phyloP scores from a whole-genome alignment of 2,329 filamentous ascomycete genomes.

The Ilyonectria robusta region DNA sequence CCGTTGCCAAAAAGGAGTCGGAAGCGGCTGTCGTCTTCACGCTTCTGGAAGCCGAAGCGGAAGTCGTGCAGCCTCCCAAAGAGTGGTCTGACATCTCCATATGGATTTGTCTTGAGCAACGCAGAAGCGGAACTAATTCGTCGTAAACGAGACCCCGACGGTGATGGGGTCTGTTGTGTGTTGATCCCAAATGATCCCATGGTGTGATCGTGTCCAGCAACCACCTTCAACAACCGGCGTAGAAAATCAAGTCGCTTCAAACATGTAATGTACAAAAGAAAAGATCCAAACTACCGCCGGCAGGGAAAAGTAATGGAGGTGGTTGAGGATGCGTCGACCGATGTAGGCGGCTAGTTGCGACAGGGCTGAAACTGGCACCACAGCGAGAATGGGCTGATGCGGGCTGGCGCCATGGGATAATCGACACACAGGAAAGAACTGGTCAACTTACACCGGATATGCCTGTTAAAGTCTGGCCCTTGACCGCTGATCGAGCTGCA shows the following conservation, averaged over 20 bases:
- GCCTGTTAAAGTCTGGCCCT: constrained; percentile 58
- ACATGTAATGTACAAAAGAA: constrained; percentile 6
- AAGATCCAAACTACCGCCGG: constrained; percentile 4
- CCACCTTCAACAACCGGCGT: constrained; percentile 20
- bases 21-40: constrained; percentile 23
- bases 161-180: constrained; percentile 15
- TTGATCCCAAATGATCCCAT: constrained; percentile 26
- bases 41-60: constrained; percentile 27
- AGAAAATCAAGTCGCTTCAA: constrained; percentile 8
- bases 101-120: constrained; percentile 15
- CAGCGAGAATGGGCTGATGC: constrained; percentile 21
- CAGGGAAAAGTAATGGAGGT: constrained; percentile 14
- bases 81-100: constrained; percentile 25
- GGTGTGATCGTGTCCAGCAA: constrained; percentile 10
- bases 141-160: constrained; percentile 14
- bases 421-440: constrained; percentile 17
- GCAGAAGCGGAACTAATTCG: constrained; percentile 22
- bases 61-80: constrained; percentile 26
- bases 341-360: constrained; percentile 26
- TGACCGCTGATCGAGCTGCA: constrained; percentile 60
- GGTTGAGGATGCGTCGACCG: constrained; percentile 5
- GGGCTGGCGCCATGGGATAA: constrained; percentile 23
- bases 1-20: constrained; percentile 18
- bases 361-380: constrained; percentile 28
- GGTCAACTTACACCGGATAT: constrained; percentile 50